phyloP scores from a whole-genome alignment of 208 protist genomes.

The Trypanosoma brucei region DNA sequence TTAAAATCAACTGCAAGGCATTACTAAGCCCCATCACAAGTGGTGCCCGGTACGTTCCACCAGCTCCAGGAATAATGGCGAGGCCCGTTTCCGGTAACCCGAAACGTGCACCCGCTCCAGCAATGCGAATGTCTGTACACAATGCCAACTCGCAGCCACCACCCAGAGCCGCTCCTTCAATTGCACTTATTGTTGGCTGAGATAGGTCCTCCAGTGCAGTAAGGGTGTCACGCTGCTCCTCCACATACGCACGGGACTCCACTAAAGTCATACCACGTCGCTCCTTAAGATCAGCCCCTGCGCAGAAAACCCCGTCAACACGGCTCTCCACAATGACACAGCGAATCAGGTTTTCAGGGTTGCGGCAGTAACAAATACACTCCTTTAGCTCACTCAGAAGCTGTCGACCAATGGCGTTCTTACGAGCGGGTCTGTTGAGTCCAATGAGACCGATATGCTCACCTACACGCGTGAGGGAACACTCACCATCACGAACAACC shows the following conservation, averaged over 20 bases:
- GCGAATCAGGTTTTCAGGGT: constrained; percentile 24
- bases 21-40: constrained; percentile 68
- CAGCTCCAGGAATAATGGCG: constrained; percentile 91
- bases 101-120: constrained; percentile 37
- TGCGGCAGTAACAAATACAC: constrained; percentile 41
- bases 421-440: constrained; percentile 47
- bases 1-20: constrained; percentile 90
- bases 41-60: constrained; percentile 84
- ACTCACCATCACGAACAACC: constrained; percentile 28
- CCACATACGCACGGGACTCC: constrained; percentile 69
- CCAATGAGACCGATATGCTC: constrained; percentile 39
- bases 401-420: constrained; percentile 50
- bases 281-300: constrained; percentile 79
- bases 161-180: constrained; percentile 88
- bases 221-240: constrained; percentile 63
- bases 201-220: constrained; percentile 68
- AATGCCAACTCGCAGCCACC: constrained; percentile 88
- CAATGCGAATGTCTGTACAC: constrained; percentile 78
- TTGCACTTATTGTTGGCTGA: constrained; percentile 69
- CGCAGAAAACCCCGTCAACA: constrained; percentile 75
- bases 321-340: constrained; percentile 60
- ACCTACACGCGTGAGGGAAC: constrained; percentile 20
- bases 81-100: constrained; percentile 87
- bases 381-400: constrained; percentile 39
- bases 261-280: constrained; percentile 44